A percentile compares a stretch with the other conserved stretches of the same genome.
phyloP scores from a whole-genome alignment of 306 rosid genomes.

The Dalbergia cultrata region DNA sequence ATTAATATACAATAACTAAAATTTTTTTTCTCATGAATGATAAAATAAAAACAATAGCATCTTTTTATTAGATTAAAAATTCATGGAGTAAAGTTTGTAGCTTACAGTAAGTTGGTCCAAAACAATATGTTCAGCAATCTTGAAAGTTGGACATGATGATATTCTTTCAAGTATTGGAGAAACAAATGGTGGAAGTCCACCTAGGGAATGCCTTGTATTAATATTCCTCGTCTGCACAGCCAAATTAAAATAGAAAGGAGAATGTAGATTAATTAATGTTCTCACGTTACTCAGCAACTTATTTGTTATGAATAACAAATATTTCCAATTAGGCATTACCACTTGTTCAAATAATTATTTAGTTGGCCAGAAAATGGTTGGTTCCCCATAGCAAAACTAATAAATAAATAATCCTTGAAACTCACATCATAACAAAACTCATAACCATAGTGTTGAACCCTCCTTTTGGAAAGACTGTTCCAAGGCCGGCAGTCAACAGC shows the following conservation, averaged over 20 bases:
- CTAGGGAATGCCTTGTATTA: slow-evolving; percentile 70
- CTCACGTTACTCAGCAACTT: slow-evolving; percentile 26
- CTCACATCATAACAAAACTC: slow-evolving; percentile 88
- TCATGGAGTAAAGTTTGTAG: slow-evolving; percentile 4
- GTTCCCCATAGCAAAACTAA: slow-evolving; percentile 9
- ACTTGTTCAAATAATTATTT: slow-evolving; percentile 11
- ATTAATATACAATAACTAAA: not conserved
- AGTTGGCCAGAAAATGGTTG: slow-evolving; percentile 9
- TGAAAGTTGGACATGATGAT: slow-evolving; percentile 56
- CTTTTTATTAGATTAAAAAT: slow-evolving; percentile 6
- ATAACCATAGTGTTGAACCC: slow-evolving; percentile 96
- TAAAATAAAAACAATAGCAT: slow-evolving; percentile 20
- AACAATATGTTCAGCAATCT: slow-evolving; percentile 52
- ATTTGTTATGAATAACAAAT: slow-evolving; percentile 32
- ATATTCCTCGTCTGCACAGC: slow-evolving; percentile 78
- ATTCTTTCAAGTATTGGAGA: slow-evolving; percentile 71
- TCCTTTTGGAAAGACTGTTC: slow-evolving; percentile 81
- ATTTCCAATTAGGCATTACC: slow-evolving; percentile 9
- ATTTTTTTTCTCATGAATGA: not conserved
- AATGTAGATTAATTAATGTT: slow-evolving; percentile 33
- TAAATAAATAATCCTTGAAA: slow-evolving; percentile 22
- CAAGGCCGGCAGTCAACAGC: slow-evolving; percentile 80
- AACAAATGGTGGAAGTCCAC: slow-evolving; percentile 83
- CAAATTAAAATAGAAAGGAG: slow-evolving; percentile 30
- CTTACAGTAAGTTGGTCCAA: slow-evolving; percentile 92